These are phyloP conservation scores for Protea cynaroides DNA, from an alignment of 164 flowering plant species.

Conservation along the genomic window DNA sequence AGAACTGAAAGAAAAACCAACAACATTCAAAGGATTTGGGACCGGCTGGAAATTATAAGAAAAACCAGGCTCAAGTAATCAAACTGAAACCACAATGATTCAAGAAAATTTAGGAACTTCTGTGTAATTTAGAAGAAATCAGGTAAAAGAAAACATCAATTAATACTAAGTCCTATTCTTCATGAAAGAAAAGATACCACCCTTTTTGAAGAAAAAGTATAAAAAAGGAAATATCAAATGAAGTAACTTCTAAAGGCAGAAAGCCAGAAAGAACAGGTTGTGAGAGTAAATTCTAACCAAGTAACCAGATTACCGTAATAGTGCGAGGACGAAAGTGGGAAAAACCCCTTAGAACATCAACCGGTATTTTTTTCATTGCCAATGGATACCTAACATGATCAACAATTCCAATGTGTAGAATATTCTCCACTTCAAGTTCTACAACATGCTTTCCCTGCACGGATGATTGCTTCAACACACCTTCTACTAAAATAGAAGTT, in stretches of 20 bases:
- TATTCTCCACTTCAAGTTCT: slow-evolving; percentile 63
- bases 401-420: slow-evolving; percentile 69
- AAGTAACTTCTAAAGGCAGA: background rate
- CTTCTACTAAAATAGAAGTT: slow-evolving; percentile 78
- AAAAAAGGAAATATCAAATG: background rate
- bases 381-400: slow-evolving; percentile 58
- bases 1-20: background rate
- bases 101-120: background rate
- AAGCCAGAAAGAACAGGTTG: background rate
- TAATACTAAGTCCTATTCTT: background rate
- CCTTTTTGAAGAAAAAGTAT: background rate
- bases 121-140: background rate
- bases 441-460: slow-evolving; percentile 39
- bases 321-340: slow-evolving; percentile 78
- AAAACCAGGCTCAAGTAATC: background rate
- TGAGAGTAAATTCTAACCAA: background rate
- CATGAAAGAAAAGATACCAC: background rate
- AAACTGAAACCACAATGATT: background rate
- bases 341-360: slow-evolving; percentile 44
- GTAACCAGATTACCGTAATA: slow-evolving; percentile 49
- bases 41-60: background rate
- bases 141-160: background rate
- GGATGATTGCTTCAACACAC: slow-evolving; percentile 42
- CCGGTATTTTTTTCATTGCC: slow-evolving; percentile 54
- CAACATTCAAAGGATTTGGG: background rate